Percentiles rank a stretch among this genome's conserved stretches.
Evolutionary conservation across 495 filamentous ascomycete species (phyloP).

Genomic region (Paragyromitra xinjiangensis): DNA sequence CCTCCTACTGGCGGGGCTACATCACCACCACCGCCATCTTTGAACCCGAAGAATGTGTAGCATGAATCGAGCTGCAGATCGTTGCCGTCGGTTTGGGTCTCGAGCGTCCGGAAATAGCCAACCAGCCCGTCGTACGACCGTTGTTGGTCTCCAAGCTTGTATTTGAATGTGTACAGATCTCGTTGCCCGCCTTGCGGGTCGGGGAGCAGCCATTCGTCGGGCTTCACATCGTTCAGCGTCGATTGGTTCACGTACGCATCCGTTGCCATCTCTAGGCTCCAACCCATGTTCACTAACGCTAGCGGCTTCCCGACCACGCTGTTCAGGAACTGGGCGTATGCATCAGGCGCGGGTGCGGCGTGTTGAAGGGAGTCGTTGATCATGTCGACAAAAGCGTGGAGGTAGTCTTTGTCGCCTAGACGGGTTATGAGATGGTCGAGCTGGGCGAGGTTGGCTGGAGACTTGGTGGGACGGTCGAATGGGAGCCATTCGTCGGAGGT

Average conservation of each 20-base stretch:
- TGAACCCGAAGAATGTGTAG: conserved; percentile 45
- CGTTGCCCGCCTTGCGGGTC: not conserved
- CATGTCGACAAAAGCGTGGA: conserved; percentile 60
- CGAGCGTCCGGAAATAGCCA: conserved; percentile 59
- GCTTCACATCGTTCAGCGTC: conserved; percentile 22
- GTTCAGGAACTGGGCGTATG: conserved; percentile 59
- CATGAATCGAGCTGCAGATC: not conserved
- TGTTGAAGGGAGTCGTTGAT: conserved; percentile 53
- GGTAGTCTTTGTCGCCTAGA: conserved; percentile 57
- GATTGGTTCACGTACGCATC: conserved; percentile 51
- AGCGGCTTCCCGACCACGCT: conserved; percentile 63
- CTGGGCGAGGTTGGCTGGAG: conserved; percentile 45
- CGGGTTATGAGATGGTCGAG: conserved; percentile 58
- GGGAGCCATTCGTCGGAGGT: conserved; percentile 58
- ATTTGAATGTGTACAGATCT: conserved; percentile 57
- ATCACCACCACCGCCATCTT: not conserved
- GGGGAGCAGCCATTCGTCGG: conserved; percentile 35
- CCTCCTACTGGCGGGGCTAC: not conserved
- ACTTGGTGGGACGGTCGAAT: conserved; percentile 38
- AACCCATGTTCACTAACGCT: conserved; percentile 62
- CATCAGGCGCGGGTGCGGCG: conserved; percentile 55
- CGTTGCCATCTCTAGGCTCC: conserved; percentile 62
- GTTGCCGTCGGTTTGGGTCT: not conserved
- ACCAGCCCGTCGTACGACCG: conserved; percentile 61
- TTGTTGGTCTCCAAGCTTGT: conserved; percentile 60